phyloP scores from a whole-genome alignment of 2,329 filamentous ascomycete species.

The Bipolaris sorokiniana region DNA sequence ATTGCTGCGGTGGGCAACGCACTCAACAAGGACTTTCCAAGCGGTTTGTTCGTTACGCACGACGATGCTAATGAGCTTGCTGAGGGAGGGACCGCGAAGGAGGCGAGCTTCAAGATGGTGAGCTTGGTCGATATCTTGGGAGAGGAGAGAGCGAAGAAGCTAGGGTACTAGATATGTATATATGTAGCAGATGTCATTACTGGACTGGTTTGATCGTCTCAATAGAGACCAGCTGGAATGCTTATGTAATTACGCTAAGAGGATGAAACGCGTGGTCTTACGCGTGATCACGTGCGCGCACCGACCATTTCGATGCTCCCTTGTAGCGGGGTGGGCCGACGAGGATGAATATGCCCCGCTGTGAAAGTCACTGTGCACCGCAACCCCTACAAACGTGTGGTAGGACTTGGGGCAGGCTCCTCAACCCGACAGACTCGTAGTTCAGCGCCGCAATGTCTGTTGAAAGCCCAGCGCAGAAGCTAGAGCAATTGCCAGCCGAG shows the following conservation, averaged over 20 bases:
- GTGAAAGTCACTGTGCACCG: not conserved
- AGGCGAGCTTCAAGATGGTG: constrained; percentile 60
- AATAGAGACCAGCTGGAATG: too few relatives aligned
- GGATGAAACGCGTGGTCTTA: constrained; percentile 3
- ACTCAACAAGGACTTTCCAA: constrained; percentile 48
- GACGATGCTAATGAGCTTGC: constrained; percentile 61
- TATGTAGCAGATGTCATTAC: too few relatives aligned
- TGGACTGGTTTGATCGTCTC: too few relatives aligned
- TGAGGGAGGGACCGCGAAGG: constrained; percentile 53
- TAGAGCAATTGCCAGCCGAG: constrained; percentile 43
- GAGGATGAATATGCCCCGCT: constrained; percentile 11
- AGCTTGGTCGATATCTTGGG: constrained; percentile 39
- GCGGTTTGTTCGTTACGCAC: constrained; percentile 59
- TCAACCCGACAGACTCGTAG: not conserved
- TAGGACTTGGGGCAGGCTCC: not conserved
- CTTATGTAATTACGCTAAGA: not conserved
- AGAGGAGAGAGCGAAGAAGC: constrained; percentile 22
- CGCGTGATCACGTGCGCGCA: constrained; percentile 23
- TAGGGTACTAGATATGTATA: constrained; percentile 27
- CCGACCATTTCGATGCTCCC: constrained; percentile 11
- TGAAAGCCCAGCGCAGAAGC: constrained; percentile 10
- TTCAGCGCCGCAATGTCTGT: constrained; percentile 16
- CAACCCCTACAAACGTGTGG: not conserved
- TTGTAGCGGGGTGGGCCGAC: not conserved
- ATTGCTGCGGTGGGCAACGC: constrained; percentile 55